Conservation (phyloP, 2,329 filamentous ascomycete genomes). For the Purpureocillium takamizusanense region DNA sequence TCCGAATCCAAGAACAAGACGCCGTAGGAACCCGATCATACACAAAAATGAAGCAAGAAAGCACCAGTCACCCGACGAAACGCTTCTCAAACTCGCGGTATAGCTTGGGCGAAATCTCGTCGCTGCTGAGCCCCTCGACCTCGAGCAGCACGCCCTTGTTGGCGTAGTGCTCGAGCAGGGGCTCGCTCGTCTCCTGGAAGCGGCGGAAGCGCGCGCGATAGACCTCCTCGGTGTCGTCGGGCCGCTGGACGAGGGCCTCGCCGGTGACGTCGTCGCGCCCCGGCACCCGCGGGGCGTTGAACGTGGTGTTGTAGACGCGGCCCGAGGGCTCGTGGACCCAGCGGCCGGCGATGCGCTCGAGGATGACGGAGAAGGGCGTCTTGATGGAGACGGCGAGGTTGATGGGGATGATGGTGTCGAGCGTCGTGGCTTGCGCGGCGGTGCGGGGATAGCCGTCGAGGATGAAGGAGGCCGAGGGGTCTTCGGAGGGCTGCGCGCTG, state of each 20-base stretch:
- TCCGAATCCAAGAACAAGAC: too few relatives aligned
- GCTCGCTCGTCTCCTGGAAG: conserved; percentile 80
- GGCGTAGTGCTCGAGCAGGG: conserved; percentile 82
- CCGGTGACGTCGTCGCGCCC: conserved; percentile 88
- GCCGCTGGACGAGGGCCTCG: conserved; percentile 70
- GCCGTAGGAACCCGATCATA: too few relatives aligned
- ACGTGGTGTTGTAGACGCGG: conserved; percentile 89
- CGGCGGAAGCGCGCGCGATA: conserved; percentile 73
- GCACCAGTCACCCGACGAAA: conserved; percentile 37
- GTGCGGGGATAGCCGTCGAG: conserved; percentile 95
- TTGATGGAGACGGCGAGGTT: conserved; percentile 84
- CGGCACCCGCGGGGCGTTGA: conserved; percentile 72
- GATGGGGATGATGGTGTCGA: conserved; percentile 81
- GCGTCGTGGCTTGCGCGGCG: conserved; percentile 63
- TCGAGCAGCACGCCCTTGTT: conserved; percentile 76
- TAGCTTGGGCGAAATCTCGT: conserved; percentile 91
- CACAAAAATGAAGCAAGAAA: too few relatives aligned
- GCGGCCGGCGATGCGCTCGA: conserved; percentile 81
- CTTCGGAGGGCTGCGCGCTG: conserved; percentile 45
- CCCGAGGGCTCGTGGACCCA: conserved; percentile 92
- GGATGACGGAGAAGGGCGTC: conserved; percentile 78
- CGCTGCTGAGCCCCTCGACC: conserved; percentile 79
- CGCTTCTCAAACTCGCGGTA: conserved; percentile 72
- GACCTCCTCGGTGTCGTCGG: conserved; percentile 79
- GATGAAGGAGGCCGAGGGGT: conserved; percentile 79